Conservation (phyloP, 2,329 filamentous ascomycete species). For the Calonectria hongkongensis region DNA sequence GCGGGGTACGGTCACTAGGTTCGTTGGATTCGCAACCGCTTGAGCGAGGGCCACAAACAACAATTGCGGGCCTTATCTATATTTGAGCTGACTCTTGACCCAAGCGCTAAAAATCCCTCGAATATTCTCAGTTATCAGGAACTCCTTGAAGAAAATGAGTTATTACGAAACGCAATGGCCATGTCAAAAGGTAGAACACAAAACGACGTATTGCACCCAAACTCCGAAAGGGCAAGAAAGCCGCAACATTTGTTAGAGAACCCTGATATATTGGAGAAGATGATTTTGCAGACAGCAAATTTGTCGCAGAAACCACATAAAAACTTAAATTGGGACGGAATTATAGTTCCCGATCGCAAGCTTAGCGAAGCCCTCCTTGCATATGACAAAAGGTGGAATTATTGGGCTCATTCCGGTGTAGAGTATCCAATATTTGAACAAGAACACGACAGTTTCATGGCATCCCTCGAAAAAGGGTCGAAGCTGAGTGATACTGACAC, state of each 20-base stretch:
- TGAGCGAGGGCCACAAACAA: no score
- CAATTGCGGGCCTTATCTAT: neutral
- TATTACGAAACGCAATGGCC: neutral
- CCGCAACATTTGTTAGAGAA: conserved; percentile 31
- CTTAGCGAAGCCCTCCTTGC: conserved; percentile 34
- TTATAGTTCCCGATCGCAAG: conserved; percentile 32
- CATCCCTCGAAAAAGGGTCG: conserved; percentile 4
- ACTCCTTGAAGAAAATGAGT: conserved; percentile 35
- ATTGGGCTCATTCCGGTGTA: conserved; percentile 41
- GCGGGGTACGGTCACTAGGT: conserved; percentile 38
- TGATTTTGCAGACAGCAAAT: neutral
- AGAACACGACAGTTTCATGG: conserved; percentile 32
- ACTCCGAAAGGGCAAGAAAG: neutral
- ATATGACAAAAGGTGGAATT: conserved; percentile 42
- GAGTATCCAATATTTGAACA: conserved; percentile 40
- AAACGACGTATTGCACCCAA: neutral
- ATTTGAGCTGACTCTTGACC: neutral
- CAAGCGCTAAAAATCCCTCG: conserved; percentile 27
- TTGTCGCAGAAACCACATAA: neutral
- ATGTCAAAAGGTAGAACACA: neutral
- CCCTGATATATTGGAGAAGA: conserved; percentile 21
- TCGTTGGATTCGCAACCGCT: neutral
- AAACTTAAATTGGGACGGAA: conserved; percentile 29
- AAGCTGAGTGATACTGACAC: conserved; percentile 25
- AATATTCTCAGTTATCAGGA: conserved; percentile 36